phyloP scores from a whole-genome alignment of 805 yeast species.

The Cyberlindnera bimundalis region DNA sequence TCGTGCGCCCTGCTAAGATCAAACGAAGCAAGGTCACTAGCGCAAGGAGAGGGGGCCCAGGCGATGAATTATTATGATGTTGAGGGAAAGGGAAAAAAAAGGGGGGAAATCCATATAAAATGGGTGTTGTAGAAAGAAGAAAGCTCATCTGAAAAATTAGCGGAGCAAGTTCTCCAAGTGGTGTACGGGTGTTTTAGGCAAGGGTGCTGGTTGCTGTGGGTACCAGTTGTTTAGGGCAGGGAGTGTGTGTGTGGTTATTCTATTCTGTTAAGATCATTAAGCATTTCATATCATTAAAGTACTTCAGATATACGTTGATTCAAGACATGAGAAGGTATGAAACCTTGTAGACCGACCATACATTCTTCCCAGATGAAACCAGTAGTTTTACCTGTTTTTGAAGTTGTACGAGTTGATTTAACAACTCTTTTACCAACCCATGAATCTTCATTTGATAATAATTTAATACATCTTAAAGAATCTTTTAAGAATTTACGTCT shows the following conservation, averaged over 20 bases:
- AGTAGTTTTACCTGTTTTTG: constrained; percentile 3
- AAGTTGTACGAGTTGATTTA: not conserved
- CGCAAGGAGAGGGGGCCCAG: constrained; percentile 9
- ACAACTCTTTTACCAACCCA: constrained; percentile 46
- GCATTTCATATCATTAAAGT: too few species aligned
- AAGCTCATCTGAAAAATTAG: constrained; percentile 3
- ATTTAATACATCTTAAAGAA: constrained; percentile 54
- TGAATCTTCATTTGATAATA: constrained; percentile 46
- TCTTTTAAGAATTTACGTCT: constrained; percentile 44
- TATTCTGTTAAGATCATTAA: too few species aligned
- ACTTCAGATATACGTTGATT: not conserved
- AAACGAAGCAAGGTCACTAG: constrained; percentile 6
- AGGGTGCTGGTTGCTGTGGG: too few species aligned
- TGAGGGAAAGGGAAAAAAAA: constrained; percentile 5
- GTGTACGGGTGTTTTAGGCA: too few species aligned
- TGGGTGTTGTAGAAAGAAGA: not conserved
- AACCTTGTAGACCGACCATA: constrained; percentile 22
- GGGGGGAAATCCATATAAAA: not conserved
- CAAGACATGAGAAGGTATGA: constrained; percentile 6
- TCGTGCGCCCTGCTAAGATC: constrained; percentile 3
- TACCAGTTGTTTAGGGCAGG: too few species aligned
- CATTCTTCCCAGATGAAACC: constrained; percentile 12
- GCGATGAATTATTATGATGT: constrained; percentile 16
- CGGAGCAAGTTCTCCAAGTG: too few species aligned
- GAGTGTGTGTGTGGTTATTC: too few species aligned